Conservation (phyloP, 305 asterid species). For the Coffea humblotiana region DNA sequence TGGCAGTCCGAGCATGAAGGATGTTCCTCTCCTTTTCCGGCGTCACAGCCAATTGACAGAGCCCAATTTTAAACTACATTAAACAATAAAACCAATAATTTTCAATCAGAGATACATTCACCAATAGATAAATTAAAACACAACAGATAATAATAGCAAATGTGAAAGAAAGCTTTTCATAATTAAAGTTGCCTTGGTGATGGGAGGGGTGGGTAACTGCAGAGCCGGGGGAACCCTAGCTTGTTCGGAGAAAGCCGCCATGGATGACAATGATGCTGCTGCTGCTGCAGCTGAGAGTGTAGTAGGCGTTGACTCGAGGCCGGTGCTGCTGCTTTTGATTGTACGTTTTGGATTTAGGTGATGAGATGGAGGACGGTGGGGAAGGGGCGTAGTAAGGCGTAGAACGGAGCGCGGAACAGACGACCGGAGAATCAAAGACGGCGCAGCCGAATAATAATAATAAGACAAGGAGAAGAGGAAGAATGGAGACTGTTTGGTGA, state of each 20-base stretch:
- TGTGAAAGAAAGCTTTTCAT: background rate
- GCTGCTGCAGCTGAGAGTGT: background rate
- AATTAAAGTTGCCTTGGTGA: conserved; percentile 46
- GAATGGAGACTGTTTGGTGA: conserved; percentile 8
- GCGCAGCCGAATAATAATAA: too few species aligned
- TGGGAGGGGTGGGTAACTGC: conserved; percentile 54
- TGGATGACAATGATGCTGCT: conserved; percentile 40
- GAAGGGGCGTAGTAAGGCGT: conserved; percentile 25
- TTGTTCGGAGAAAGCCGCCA: conserved; percentile 59
- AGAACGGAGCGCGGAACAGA: conserved; percentile 33
- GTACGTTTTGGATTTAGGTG: conserved; percentile 20
- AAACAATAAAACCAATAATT: background rate
- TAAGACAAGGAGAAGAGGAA: too few species aligned
- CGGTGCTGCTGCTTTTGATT: conserved; percentile 15
- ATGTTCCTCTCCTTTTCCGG: conserved; percentile 86
- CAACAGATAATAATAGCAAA: background rate
- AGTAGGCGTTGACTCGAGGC: conserved; percentile 24
- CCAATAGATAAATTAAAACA: background rate
- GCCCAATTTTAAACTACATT: conserved; percentile 73
- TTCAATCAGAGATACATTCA: background rate
- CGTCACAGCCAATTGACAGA: conserved; percentile 88
- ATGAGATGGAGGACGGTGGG: conserved; percentile 30
- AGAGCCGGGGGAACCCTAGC: conserved; percentile 75
- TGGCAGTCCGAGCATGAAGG: conserved; percentile 61
- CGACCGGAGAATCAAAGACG: conserved; percentile 25